Percentiles rank a stretch among this genome's conserved stretches.
Conservation (phyloP, 768 basidiomycete genomes). For the Galerina sulciceps region DNA sequence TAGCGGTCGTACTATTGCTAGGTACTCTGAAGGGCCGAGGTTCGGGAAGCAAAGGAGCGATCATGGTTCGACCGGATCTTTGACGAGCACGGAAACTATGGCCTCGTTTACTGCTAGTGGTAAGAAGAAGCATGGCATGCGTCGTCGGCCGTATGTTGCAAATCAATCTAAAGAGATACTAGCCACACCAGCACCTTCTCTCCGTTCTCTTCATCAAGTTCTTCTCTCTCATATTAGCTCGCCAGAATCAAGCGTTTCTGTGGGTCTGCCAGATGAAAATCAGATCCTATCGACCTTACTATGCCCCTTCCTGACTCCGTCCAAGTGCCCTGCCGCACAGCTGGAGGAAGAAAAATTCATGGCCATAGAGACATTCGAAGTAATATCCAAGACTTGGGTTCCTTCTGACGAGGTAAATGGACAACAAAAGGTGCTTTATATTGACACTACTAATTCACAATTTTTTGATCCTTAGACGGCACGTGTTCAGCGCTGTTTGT, state of each 20-base stretch:
- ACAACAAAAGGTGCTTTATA: not conserved
- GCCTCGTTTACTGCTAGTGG: constrained; percentile 15
- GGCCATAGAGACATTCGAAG: constrained; percentile 66
- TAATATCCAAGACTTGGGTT: constrained; percentile 60
- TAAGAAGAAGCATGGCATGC: constrained; percentile 38
- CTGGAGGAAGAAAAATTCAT: constrained; percentile 57
- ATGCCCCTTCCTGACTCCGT: constrained; percentile 52
- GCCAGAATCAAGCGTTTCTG: constrained; percentile 20
- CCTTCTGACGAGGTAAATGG: constrained; percentile 53
- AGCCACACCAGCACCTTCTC: constrained; percentile 35
- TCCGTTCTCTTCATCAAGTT: constrained; percentile 48
- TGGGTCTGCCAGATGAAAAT: constrained; percentile 56
- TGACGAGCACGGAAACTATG: constrained; percentile 16
- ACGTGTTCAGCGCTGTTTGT: constrained; percentile 64
- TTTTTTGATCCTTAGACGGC: constrained; percentile 31
- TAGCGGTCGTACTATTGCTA: constrained; percentile 55
- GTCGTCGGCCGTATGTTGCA: constrained; percentile 40
- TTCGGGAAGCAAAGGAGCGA: constrained; percentile 25
- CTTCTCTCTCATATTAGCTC: constrained; percentile 49
- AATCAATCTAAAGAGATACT: constrained; percentile 36
- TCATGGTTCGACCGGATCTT: constrained; percentile 23
- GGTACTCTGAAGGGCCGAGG: constrained; percentile 44
- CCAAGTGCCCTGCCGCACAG: constrained; percentile 30
- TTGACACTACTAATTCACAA: not conserved
- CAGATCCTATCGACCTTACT: constrained; percentile 64